Percentiles rank a stretch among this genome's conserved stretches.
phyloP scores from a whole-genome alignment of 176 grass and related monocot genomes.

The Juncus inflexus region DNA sequence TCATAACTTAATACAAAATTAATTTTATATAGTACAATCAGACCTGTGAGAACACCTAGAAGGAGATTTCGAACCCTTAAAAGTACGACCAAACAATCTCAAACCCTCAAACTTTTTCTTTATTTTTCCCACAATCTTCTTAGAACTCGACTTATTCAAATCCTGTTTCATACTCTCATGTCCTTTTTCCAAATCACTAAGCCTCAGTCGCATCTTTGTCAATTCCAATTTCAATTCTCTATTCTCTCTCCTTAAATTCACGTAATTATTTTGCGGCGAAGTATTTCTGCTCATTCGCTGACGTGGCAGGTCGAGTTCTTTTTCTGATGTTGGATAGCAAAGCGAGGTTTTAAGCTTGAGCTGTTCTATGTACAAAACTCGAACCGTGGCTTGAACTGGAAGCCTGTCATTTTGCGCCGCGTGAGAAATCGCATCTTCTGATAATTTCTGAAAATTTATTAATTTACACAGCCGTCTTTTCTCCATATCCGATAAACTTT shows the following conservation, averaged over 20 bases:
- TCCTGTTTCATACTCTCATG: conserved; percentile 42
- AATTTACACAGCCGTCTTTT: conserved; percentile 50
- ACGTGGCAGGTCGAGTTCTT: conserved; percentile 22
- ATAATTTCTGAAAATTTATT: conserved; percentile 67
- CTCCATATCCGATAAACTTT: conserved; percentile 42
- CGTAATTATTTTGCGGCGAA: conserved; percentile 32
- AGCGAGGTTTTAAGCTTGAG: conserved; percentile 45
- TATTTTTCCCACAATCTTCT: conserved; percentile 12
- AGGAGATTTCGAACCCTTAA: conserved; percentile 8
- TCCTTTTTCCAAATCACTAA: conserved; percentile 50
- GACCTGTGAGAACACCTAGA: conserved; percentile 21
- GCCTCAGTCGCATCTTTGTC: conserved; percentile 41
- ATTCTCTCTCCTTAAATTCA: conserved; percentile 41
- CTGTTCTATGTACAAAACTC: conserved; percentile 73
- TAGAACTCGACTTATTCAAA: conserved; percentile 37
- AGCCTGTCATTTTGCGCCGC: conserved; percentile 60
- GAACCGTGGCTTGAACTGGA: conserved; percentile 56
- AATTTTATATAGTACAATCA: conserved; percentile 7
- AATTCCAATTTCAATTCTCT: conserved; percentile 41
- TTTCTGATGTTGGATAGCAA: conserved; percentile 25
- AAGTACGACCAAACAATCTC: conserved; percentile 14
- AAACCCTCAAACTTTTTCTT: conserved; percentile 14
- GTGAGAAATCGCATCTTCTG: conserved; percentile 58
- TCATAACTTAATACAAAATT: too few species aligned
- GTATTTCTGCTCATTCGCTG: conserved; percentile 23